phyloP scores from a whole-genome alignment of 2,329 filamentous ascomycete genomes.

The Aspergillus cejpii region DNA sequence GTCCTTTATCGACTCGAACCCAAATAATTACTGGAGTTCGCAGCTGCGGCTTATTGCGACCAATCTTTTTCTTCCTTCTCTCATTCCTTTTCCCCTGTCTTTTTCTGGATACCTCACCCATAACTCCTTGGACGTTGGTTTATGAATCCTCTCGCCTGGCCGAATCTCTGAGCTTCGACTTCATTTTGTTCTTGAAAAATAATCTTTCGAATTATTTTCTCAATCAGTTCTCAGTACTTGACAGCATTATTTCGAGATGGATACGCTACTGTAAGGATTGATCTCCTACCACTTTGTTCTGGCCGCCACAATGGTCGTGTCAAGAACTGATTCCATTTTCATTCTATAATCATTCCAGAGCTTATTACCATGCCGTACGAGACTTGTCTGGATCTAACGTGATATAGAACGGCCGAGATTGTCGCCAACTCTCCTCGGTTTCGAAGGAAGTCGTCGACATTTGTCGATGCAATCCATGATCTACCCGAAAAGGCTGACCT shows the following conservation, averaged over 20 bases:
- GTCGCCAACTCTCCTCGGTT: constrained; percentile 86
- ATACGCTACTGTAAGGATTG: constrained; percentile 43
- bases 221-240: background rate
- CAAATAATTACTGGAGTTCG: background rate
- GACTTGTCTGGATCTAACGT: constrained; percentile 21
- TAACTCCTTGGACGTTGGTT: background rate
- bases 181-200: background rate
- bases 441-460: constrained; percentile 87
- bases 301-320: background rate
- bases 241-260: constrained; percentile 32
- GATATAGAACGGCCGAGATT: constrained; percentile 73
- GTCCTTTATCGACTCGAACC: background rate
- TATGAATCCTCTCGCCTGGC: background rate
- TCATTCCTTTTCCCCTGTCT: background rate
- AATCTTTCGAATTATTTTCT: constrained; percentile 5
- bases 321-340: background rate
- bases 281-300: background rate
- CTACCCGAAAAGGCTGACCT: constrained; percentile 73
- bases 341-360: background rate
- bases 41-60: background rate
- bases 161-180: background rate
- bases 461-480: constrained; percentile 96
- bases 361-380: background rate
- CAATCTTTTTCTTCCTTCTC: background rate
- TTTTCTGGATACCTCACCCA: background rate